Percentiles rank a stretch among this genome's conserved stretches.
These are phyloP conservation scores for Ascochyta rabiei DNA, from an alignment of 2,329 filamentous ascomycete genomes.

Conservation along the genomic window DNA sequence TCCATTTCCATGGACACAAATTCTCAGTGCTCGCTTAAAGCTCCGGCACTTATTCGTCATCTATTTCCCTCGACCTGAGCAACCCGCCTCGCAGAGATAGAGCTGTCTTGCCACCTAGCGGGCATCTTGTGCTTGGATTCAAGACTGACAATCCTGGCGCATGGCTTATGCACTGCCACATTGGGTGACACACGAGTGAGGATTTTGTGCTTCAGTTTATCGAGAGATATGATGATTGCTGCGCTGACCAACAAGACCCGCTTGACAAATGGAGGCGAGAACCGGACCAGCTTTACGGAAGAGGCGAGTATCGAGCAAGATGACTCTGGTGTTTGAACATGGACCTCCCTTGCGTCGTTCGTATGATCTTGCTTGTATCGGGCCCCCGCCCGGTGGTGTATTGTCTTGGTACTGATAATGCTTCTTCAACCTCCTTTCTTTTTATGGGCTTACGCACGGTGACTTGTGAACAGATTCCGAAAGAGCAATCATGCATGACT, in stretches of 20 bases:
- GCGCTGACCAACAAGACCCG: constrained; percentile 21
- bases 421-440: too few relatives aligned
- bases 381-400: too few relatives aligned
- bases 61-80: constrained; percentile 25
- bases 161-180: constrained; percentile 49
- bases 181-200: constrained; percentile 46
- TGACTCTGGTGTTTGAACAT: constrained; percentile 36
- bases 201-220: constrained; percentile 45
- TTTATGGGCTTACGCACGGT: too few relatives aligned
- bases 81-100: constrained; percentile 46
- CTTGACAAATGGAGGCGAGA: constrained; percentile 15
- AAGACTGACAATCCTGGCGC: constrained; percentile 46
- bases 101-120: constrained; percentile 37
- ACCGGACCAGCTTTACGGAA: constrained; percentile 21
- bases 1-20: constrained; percentile 44
- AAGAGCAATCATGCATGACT: too few relatives aligned
- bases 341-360: too few relatives aligned
- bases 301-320: constrained; percentile 30
- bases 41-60: constrained; percentile 26
- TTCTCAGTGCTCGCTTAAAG: constrained; percentile 41
- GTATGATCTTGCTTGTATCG: too few relatives aligned
- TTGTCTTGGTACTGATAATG: too few relatives aligned
- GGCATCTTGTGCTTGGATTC: constrained; percentile 44
- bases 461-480: too few relatives aligned
- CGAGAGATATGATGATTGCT: constrained; percentile 35